A percentile compares a stretch with the other conserved stretches of the same genome.
These are phyloP conservation scores for Circinella umbellata DNA, from an alignment of 371 early-diverging fungal species.

Conservation along the genomic window DNA sequence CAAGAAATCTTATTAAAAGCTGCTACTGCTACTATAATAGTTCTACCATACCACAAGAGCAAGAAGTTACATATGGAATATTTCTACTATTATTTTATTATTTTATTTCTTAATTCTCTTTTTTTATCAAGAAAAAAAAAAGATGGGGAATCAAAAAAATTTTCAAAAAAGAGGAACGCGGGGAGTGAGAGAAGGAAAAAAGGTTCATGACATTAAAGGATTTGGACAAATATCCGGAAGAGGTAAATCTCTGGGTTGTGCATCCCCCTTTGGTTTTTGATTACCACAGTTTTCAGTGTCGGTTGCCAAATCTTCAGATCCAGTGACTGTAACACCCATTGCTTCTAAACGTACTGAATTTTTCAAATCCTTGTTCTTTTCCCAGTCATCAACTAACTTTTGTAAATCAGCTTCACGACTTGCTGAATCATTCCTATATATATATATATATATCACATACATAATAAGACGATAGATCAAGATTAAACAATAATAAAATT, in stretches of 20 bases:
- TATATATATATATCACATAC: background rate
- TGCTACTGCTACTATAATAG: too few species aligned
- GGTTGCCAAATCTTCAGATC: slow-evolving; percentile 34
- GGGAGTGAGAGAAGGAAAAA: background rate
- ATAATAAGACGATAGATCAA: background rate
- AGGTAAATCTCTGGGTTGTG: slow-evolving; percentile 27
- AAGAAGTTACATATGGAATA: too few species aligned
- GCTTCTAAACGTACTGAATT: slow-evolving; percentile 32
- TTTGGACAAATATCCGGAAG: slow-evolving; percentile 45
- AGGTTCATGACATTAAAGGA: slow-evolving; percentile 17
- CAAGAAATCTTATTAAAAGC: background rate
- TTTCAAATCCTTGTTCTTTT: slow-evolving; percentile 35
- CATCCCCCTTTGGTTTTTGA: slow-evolving; percentile 13
- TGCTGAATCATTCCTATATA: slow-evolving; percentile 42
- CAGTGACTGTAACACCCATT: slow-evolving; percentile 42
- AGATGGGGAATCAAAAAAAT: background rate
- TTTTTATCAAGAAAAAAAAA: too few species aligned
- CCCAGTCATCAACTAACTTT: slow-evolving; percentile 39
- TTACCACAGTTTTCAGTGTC: slow-evolving; percentile 36
- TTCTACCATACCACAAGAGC: too few species aligned
- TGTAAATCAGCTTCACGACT: slow-evolving; percentile 48
- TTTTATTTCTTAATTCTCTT: too few species aligned
- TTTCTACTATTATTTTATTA: too few species aligned
- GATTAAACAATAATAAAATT: too few species aligned
- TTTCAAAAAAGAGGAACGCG: background rate